These are phyloP conservation scores for Triglochin maritima DNA, from an alignment of 106 monocot species.

Conservation along the genomic window DNA sequence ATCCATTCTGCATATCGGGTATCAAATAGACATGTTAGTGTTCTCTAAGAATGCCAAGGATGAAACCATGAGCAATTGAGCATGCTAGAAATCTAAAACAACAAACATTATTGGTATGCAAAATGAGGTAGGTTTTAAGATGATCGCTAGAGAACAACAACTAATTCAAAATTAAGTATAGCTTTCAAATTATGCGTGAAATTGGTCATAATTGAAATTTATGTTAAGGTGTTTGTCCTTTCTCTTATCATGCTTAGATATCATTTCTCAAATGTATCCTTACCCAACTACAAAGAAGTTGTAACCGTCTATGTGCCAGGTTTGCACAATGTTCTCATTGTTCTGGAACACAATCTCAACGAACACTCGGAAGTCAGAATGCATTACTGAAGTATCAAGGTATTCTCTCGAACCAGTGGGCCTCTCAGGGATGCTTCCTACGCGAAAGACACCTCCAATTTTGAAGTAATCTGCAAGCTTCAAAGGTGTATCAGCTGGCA, in stretches of 20 bases:
- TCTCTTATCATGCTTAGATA: too few species aligned
- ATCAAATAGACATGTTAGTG: too few species aligned
- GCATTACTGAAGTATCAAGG: slow-evolving; percentile 19
- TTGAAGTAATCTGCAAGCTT: slow-evolving; percentile 11
- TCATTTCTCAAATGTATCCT: not conserved
- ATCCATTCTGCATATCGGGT: slow-evolving; percentile 35
- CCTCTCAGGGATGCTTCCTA: slow-evolving; percentile 12
- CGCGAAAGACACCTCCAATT: slow-evolving; percentile 10
- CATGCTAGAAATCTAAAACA: too few species aligned
- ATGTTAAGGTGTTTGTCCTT: too few species aligned
- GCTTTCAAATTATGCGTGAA: too few species aligned
- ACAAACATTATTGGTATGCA: too few species aligned
- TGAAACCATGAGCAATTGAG: too few species aligned
- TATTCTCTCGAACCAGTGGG: slow-evolving; percentile 1
- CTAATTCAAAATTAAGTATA: too few species aligned
- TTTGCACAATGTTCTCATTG: slow-evolving; percentile 10
- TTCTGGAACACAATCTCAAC: slow-evolving; percentile 21
- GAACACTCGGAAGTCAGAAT: slow-evolving; percentile 11
- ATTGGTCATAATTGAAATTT: too few species aligned
- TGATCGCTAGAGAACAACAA: too few species aligned
- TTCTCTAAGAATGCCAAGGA: too few species aligned
- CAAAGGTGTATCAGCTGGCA: slow-evolving; percentile 12
- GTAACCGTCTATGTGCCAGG: slow-evolving; percentile 17
- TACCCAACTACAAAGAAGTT: slow-evolving; percentile 19
- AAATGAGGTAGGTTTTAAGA: too few species aligned